Base-by-base conservation (phyloP, 176 grass and related monocot genomes). In the Zea luxurians region DNA sequence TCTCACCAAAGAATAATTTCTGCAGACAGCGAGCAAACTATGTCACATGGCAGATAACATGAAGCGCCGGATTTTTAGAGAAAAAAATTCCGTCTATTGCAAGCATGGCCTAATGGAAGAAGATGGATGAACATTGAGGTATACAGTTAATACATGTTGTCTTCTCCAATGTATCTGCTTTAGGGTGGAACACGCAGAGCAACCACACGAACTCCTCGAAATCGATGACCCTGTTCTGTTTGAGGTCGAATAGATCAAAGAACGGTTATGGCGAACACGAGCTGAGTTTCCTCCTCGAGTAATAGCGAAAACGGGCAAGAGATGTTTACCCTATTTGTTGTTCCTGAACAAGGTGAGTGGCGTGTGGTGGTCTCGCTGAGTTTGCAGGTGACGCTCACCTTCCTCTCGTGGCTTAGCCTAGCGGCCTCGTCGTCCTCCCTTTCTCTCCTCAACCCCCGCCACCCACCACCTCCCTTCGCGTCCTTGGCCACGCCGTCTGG, bases 131-230 rank as follows among this genome's bases (percentile, higher is more conserved):
- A 52, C 45, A 64, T 2, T 1, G 61, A 45, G 74, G 4, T 1
- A 15, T 1, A 18, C 7, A 12, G 42, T 48, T 16, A 71, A 4
- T 91, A 97, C 93, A 97, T 34, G 86, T 75, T 17, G 64, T 77
- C 83, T 97, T 97, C 1, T 89, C 83, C 2, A 85, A 80, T 20
- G 68, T 69, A 8, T 83, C 53, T 0, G 90, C 48, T 21, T 70
- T 71, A 0, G 93, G 93, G 48, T 97, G 93, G 79, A 97, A 97
- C 6, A 92, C 68, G 13, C 86, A 92, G 41, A 97, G 90, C 9
- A 90, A 92, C 6, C 79, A 74, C 61, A 97, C 85, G 70, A 97
- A 97, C 10, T 97, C 90, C 7, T 88, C 93, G 65, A 97, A 97
- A 15, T 92, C 90, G 70, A 97, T 88, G 2, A 90, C 90, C 0